Percentiles rank a stretch among this genome's conserved stretches.
Evolutionary conservation across 2,329 filamentous ascomycete species (phyloP).

Genomic region (Aureobasidium pullulans): DNA sequence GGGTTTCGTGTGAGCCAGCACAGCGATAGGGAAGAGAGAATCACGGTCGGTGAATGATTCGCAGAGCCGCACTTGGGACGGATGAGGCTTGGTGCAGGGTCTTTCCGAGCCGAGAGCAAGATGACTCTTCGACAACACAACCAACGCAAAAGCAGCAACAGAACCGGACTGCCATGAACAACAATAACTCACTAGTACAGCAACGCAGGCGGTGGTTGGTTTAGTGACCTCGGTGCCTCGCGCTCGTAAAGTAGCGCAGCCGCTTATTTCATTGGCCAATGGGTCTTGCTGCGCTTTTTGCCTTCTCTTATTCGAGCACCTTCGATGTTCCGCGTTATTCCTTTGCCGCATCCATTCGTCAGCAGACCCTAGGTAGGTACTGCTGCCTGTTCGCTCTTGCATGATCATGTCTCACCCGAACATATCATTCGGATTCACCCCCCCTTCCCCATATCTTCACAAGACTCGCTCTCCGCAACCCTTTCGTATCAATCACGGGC

Average conservation of each 20-base stretch:
- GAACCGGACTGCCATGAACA: neutral
- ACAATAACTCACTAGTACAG: neutral
- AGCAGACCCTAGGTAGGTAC: conserved; percentile 13
- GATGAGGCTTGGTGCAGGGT: conserved; percentile 8
- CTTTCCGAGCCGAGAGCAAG: conserved; percentile 9
- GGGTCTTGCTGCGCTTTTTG: neutral
- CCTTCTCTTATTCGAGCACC: conserved; percentile 12
- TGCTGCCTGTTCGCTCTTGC: conserved; percentile 13
- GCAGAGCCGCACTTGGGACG: conserved; percentile 10
- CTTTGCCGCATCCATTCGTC: conserved; percentile 14
- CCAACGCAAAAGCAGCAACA: conserved; percentile 6
- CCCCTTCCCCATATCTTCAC: conserved; percentile 12
- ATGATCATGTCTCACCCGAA: conserved; percentile 10
- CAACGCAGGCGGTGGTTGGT: neutral
- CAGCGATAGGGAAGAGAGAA: neutral
- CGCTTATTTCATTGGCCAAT: conserved; percentile 10
- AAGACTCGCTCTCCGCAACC: conserved; percentile 6
- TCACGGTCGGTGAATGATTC: conserved; percentile 10
- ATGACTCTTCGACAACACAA: conserved; percentile 12
- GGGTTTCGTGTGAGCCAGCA: conserved; percentile 1
- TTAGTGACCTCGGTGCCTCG: neutral
- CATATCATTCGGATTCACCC: conserved; percentile 10
- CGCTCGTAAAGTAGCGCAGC: conserved; percentile 6
- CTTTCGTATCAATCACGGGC: neutral
- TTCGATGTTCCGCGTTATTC: conserved; percentile 14